Evolutionary conservation across 2,329 filamentous ascomycete species (phyloP).

Genomic region (Diplodia scrobiculata): DNA sequence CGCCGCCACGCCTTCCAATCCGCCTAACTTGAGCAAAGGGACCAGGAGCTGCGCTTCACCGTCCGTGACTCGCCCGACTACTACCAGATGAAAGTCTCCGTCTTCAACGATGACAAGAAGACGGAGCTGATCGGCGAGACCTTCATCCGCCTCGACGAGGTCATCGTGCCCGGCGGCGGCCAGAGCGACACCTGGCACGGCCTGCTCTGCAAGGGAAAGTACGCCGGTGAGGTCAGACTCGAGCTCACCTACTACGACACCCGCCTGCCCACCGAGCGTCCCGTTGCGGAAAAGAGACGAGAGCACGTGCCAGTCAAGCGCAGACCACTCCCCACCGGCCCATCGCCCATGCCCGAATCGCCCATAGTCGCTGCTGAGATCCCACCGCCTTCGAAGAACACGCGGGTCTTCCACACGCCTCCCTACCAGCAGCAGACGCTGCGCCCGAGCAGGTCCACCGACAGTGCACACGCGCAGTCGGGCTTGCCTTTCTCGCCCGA

Average conservation of each 20-base stretch:
- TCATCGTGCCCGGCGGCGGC: slow-evolving; percentile 84
- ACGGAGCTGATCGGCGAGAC: slow-evolving; percentile 95
- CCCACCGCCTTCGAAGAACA: slow-evolving; percentile 30
- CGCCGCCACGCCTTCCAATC: background rate
- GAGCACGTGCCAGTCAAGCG: slow-evolving; percentile 68
- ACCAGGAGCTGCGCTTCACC: slow-evolving; percentile 92
- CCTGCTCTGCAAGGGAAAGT: slow-evolving; percentile 86
- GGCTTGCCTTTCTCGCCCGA: slow-evolving; percentile 24
- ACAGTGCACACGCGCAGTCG: background rate
- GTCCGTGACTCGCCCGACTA: slow-evolving; percentile 98
- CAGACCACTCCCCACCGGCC: slow-evolving; percentile 76
- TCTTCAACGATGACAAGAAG: slow-evolving; percentile 98
- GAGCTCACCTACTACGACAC: slow-evolving; percentile 97
- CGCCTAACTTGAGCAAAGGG: slow-evolving; percentile 61
- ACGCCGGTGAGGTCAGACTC: slow-evolving; percentile 89
- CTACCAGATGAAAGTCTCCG: slow-evolving; percentile 88
- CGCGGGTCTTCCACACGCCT: slow-evolving; percentile 42
- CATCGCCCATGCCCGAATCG: slow-evolving; percentile 55
- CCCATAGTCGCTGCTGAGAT: slow-evolving; percentile 32
- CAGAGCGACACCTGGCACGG: slow-evolving; percentile 92
- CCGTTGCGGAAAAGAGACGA: slow-evolving; percentile 54
- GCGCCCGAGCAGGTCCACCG: slow-evolving; percentile 21
- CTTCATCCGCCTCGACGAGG: slow-evolving; percentile 79
- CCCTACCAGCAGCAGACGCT: slow-evolving; percentile 32
- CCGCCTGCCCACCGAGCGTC: slow-evolving; percentile 52